These are phyloP conservation scores for Cercospora janseana DNA, from an alignment of 2,329 filamentous ascomycete species.

Conservation along the genomic window DNA sequence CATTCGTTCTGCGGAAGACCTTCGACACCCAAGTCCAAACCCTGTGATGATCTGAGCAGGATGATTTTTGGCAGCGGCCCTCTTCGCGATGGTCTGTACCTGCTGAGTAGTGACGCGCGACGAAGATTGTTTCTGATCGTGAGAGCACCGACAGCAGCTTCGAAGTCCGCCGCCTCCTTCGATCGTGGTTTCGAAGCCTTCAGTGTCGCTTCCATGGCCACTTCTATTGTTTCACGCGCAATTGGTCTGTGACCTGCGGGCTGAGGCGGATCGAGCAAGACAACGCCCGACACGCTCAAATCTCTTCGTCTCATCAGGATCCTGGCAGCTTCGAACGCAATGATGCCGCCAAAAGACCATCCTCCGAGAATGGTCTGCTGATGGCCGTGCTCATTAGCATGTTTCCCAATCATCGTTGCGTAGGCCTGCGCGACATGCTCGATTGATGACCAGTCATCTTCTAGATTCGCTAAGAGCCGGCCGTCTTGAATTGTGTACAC, in stretches of 20 bases:
- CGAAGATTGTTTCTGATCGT: constrained; percentile 16
- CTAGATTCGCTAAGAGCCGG: constrained; percentile 1
- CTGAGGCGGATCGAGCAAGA: constrained; percentile 15
- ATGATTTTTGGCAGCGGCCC: constrained; percentile 3
- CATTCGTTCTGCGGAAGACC: constrained; percentile 12
- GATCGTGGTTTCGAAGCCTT: constrained; percentile 4
- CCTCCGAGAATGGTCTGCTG: constrained; percentile 6
- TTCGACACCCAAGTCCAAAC: neutral
- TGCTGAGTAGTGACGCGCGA: constrained; percentile 12
- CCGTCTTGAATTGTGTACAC: constrained; percentile 13
- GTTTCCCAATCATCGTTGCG: constrained; percentile 5
- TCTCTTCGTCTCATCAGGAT: neutral
- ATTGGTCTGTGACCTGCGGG: constrained; percentile 12
- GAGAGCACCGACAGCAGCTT: constrained; percentile 8
- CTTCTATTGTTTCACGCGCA: constrained; percentile 10
- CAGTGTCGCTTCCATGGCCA: constrained; percentile 12
- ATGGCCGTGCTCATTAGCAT: neutral
- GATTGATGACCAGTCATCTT: constrained; percentile 16
- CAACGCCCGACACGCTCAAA: neutral
- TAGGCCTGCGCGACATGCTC: constrained; percentile 7
- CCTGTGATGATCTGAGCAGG: constrained; percentile 11
- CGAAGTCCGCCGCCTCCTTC: constrained; percentile 6
- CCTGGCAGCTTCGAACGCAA: constrained; percentile 14
- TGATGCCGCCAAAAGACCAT: constrained; percentile 16
- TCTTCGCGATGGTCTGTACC: constrained; percentile 3